A percentile compares a stretch with the other conserved stretches of the same genome.
Conservation (phyloP, 2,329 filamentous ascomycete genomes). For the Curvularia lunata region DNA sequence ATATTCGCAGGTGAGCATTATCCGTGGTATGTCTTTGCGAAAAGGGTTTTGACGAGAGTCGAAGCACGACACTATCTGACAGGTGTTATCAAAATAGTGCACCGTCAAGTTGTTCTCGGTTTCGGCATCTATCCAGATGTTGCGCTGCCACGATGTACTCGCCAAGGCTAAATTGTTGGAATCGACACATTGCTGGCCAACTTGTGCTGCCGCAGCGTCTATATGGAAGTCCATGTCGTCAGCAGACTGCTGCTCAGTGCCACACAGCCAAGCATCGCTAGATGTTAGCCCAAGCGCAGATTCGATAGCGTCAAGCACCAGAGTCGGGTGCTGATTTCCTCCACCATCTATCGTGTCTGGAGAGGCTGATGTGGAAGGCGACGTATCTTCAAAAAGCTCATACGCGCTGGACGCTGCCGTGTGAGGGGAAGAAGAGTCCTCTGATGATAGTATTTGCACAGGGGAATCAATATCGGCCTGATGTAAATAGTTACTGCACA, state of each 20-base stretch:
- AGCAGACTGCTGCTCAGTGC: background rate
- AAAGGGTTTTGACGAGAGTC: background rate
- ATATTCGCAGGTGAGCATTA: background rate
- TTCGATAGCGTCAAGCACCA: conserved; percentile 1
- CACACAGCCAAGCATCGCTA: conserved; percentile 1
- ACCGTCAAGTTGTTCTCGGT: background rate
- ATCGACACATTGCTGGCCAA: conserved; percentile 3
- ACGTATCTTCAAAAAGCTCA: background rate
- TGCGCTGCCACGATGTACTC: conserved; percentile 2
- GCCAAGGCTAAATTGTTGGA: background rate
- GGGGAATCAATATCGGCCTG: background rate
- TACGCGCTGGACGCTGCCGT: background rate
- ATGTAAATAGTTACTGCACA: background rate
- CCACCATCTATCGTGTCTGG: background rate
- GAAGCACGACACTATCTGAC: background rate
- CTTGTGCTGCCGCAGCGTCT: background rate
- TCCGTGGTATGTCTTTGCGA: background rate
- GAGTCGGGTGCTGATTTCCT: background rate
- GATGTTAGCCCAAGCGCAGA: background rate
- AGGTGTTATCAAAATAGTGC: background rate
- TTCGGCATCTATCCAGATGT: background rate
- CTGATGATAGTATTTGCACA: background rate
- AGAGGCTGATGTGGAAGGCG: background rate
- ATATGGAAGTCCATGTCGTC: background rate
- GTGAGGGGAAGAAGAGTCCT: background rate